Evolutionary conservation across 768 basidiomycete genomes (phyloP).

Genomic region (Xerocomellus intermedius): DNA sequence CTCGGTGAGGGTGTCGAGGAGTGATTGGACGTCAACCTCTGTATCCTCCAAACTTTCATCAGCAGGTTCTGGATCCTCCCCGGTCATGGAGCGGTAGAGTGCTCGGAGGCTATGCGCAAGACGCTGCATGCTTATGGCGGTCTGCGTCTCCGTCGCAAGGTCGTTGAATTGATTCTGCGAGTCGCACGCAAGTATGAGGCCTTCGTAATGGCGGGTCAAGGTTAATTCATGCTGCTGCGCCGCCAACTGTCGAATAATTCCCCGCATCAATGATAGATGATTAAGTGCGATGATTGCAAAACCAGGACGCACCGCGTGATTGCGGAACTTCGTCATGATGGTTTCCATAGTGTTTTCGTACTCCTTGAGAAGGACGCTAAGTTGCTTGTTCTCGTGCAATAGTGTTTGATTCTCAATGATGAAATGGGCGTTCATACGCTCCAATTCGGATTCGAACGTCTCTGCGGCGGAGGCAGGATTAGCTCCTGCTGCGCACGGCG

Average conservation of each 20-base stretch:
- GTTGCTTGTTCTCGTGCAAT: constrained; percentile 93
- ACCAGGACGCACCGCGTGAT: constrained; percentile 69
- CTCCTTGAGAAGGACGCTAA: constrained; percentile 85
- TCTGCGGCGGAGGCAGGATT: constrained; percentile 49
- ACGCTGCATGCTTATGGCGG: constrained; percentile 66
- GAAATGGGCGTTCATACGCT: constrained; percentile 83
- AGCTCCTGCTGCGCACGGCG: constrained; percentile 7
- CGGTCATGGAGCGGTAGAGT: constrained; percentile 67
- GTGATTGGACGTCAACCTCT: constrained; percentile 40
- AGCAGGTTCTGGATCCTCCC: constrained; percentile 46
- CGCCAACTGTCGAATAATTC: constrained; percentile 57
- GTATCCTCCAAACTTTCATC: constrained; percentile 32
- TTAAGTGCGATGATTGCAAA: background rate
- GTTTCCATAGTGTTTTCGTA: constrained; percentile 94
- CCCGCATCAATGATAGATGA: constrained; percentile 7
- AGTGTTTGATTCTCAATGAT: constrained; percentile 93
- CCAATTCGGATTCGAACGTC: constrained; percentile 87
- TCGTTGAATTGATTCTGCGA: constrained; percentile 53
- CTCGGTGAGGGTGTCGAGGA: constrained; percentile 44
- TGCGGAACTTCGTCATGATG: constrained; percentile 95
- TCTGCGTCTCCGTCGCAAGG: constrained; percentile 56
- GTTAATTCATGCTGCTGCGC: constrained; percentile 88
- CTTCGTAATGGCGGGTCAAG: constrained; percentile 87
- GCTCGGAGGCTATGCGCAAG: constrained; percentile 69
- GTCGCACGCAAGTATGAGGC: constrained; percentile 67